phyloP scores from a whole-genome alignment of 176 grass and related monocot genomes.

The Eragrostis curvula region DNA sequence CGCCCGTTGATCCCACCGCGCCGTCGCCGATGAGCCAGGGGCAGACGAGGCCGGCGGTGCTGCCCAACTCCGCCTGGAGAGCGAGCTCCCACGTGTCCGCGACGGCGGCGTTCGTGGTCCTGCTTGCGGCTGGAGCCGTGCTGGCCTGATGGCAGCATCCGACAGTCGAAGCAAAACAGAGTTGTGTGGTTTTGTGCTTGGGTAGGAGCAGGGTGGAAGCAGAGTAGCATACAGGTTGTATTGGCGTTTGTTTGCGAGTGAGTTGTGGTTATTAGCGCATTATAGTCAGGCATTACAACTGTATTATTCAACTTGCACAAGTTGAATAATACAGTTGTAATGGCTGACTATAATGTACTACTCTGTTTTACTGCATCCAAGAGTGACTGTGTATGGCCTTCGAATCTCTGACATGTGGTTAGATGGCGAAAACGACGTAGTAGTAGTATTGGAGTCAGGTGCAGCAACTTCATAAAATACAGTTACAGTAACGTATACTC shows the following conservation, averaged over 20 bases:
- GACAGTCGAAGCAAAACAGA: background rate
- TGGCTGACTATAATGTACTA: no score
- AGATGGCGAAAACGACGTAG: no score
- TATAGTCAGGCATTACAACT: no score
- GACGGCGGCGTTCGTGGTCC: background rate
- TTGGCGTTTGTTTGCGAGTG: background rate
- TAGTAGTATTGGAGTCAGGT: no score
- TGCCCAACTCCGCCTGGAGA: constrained; percentile 55
- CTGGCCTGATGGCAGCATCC: constrained; percentile 23
- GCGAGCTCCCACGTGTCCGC: background rate
- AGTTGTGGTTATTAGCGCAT: background rate
- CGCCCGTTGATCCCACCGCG: constrained; percentile 27
- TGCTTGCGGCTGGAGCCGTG: background rate
- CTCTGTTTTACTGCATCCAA: no score
- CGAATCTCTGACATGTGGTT: no score
- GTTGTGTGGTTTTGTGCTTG: background rate
- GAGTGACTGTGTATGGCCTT: no score
- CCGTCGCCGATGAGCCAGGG: constrained; percentile 45
- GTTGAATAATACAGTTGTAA: no score
- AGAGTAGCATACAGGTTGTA: background rate
- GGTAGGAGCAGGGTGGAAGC: background rate
- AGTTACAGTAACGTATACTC: no score
- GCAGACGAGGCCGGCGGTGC: constrained; percentile 52
- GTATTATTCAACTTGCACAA: no score
- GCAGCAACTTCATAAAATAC: no score